Conservation (phyloP, 2,329 filamentous ascomycete genomes). For the Beauveria sp. region DNA sequence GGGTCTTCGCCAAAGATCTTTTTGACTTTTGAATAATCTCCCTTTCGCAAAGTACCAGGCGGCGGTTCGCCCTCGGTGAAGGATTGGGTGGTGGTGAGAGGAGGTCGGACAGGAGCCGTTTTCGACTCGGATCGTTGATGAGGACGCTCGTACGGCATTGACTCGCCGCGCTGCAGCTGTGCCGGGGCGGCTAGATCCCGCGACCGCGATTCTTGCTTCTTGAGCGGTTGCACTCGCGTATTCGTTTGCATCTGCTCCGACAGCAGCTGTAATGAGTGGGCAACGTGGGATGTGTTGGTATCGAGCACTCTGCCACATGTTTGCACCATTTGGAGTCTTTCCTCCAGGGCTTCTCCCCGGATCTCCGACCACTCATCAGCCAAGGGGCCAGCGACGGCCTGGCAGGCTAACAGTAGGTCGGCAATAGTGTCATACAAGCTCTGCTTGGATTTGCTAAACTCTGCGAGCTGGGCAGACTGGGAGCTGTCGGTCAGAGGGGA, state of each 20-base stretch:
- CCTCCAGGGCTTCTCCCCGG: conserved; percentile 83
- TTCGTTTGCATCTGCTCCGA: conserved; percentile 68
- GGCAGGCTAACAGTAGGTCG: conserved; percentile 79
- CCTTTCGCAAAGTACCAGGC: conserved; percentile 47
- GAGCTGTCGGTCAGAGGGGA: conserved; percentile 69
- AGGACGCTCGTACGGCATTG: conserved; percentile 45
- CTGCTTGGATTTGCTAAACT: conserved; percentile 88
- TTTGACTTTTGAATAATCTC: conserved; percentile 55
- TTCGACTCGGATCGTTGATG: conserved; percentile 53
- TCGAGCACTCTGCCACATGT: conserved; percentile 74
- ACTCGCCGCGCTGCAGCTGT: conserved; percentile 48
- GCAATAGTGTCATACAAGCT: conserved; percentile 88
- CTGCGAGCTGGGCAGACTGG: conserved; percentile 75
- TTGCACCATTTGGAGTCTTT: conserved; percentile 72
- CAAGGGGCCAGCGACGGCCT: conserved; percentile 83
- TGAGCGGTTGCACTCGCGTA: conserved; percentile 37
- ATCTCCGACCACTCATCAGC: conserved; percentile 94
- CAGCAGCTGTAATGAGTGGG: conserved; percentile 78
- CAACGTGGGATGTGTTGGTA: conserved; percentile 77
- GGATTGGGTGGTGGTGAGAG: conserved; percentile 49
- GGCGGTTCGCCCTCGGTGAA: conserved; percentile 54
- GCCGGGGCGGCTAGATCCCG: conserved; percentile 41
- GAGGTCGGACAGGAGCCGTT: conserved; percentile 34
- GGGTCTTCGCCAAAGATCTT: conserved; percentile 61
- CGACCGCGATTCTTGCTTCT: conserved; percentile 28